These are phyloP conservation scores for Globisporangium takayamanum DNA, from an alignment of 352 stramenopile species.

Conservation along the genomic window DNA sequence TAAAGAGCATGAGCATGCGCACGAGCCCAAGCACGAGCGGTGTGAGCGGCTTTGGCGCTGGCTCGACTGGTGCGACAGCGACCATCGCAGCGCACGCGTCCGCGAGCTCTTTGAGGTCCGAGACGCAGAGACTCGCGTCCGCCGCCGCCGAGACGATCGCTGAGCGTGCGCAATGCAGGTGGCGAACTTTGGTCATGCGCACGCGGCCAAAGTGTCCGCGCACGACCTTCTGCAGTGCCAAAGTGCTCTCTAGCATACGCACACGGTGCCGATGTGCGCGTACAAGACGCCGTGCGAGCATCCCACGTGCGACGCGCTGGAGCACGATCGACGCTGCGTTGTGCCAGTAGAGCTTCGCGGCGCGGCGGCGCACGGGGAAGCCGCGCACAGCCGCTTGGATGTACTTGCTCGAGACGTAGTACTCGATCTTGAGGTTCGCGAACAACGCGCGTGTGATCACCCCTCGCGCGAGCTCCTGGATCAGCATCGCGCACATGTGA, in stretches of 20 bases:
- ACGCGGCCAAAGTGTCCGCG: conserved; percentile 52
- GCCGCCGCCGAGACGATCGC: conserved; percentile 16
- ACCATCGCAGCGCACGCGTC: conserved; percentile 48
- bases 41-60: conserved; percentile 19
- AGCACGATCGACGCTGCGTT: conserved; percentile 49
- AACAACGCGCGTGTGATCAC: conserved; percentile 59
- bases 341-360: conserved; percentile 63
- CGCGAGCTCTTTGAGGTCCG: conserved; percentile 55
- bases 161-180: conserved; percentile 26
- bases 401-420: conserved; percentile 62
- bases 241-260: conserved; percentile 15
- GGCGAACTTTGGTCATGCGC: conserved; percentile 50
- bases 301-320: conserved; percentile 47
- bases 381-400: conserved; percentile 68
- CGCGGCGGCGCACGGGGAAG: conserved; percentile 53
- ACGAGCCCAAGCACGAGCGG: conserved; percentile 65
- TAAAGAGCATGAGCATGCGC: conserved; percentile 64
- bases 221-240: conserved; percentile 48
- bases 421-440: conserved; percentile 54
- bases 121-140: conserved; percentile 18
- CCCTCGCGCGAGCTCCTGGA: conserved; percentile 70
- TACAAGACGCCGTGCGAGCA: conserved; percentile 36
- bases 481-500: conserved; percentile 67
- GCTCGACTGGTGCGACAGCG: conserved; percentile 20
- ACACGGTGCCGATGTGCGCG: conserved; percentile 16